Evolutionary conservation across 345 rosid species (phyloP), one percentile per base, ranked within the genome.

Genomic region (Populus alba): DNA sequence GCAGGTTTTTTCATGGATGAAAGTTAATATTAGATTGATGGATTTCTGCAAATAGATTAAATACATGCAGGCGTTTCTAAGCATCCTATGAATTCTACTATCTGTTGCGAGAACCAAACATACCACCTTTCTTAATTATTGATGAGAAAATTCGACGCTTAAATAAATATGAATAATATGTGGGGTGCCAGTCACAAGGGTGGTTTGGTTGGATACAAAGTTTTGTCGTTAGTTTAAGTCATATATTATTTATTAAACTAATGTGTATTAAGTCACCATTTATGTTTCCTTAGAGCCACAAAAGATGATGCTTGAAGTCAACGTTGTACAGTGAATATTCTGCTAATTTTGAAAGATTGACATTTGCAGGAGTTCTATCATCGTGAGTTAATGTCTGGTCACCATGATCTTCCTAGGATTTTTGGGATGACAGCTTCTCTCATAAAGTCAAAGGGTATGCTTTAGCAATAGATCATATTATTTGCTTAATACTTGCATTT

Each of bases 361-460:
- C 76, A 68, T 78, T 61, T 83, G 51, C 88, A 96, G 99, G 98
- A 96, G 75, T 96, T 91, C 77, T 96, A 91, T 87, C 94, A 92
- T 79, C 81, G 70, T 6, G 82, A 83, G 66, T 72, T 89, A 20
- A 38, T 31, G 22, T 81, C 83, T 69, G 84, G 84, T 79, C 71
- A 13, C 47, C 57, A 74, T 6, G 31, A 79, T 66, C 86, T 92
- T 81, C 99, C 99, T 2, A 82, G 94, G 85, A 90, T 96, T 82
- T 86, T 91, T 70, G 99, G 99, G 68, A 89, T 94, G 99, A 96
- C 97, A 38, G 98, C 98, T 45, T 96, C 98, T 66, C 99, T 84
- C 29, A 92, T 96, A 69, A 92, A 92, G 77, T 76, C 93, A 25
- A 94, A 94, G 81, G 94, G 98, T 94, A 79, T 25, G 77, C 79